Conservation (phyloP, 345 rosid species). For the Hypericum androsaemum region DNA sequence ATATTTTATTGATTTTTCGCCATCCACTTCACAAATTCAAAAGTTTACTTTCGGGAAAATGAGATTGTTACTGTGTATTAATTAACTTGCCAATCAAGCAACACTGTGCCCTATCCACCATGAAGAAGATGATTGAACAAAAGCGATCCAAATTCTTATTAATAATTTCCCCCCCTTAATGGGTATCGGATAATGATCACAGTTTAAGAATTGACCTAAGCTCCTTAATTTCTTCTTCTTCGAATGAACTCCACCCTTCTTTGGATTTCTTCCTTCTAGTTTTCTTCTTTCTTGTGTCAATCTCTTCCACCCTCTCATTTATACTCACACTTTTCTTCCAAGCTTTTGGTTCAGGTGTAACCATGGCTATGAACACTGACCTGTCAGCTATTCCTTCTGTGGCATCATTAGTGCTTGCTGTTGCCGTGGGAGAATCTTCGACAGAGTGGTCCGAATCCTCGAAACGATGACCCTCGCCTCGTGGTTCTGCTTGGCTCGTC, state of each 20-base stretch:
- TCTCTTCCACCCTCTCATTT: conserved; percentile 36
- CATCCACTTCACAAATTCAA: too few relatives aligned
- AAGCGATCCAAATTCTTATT: too few relatives aligned
- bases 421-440: conserved; percentile 1
- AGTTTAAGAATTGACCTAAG: conserved; percentile 39
- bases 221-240: conserved; percentile 14
- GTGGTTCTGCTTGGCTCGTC: conserved; percentile 1
- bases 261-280: conserved; percentile 18
- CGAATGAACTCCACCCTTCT: conserved; percentile 21
- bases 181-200: too few relatives aligned
- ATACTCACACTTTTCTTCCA: conserved; percentile 47
- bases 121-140: too few relatives aligned
- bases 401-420: not conserved
- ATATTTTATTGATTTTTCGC: too few relatives aligned
- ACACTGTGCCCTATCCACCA: too few relatives aligned
- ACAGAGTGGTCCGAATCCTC: not conserved
- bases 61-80: too few relatives aligned
- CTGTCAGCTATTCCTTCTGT: not conserved
- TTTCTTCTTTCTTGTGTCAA: conserved; percentile 22
- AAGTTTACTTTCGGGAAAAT: too few relatives aligned
- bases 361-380: conserved; percentile 4
- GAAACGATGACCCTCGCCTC: not conserved
- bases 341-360: conserved; percentile 15
- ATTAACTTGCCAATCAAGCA: too few relatives aligned
- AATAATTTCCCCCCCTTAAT: too few relatives aligned